phyloP scores from a whole-genome alignment of 192 early-diverging fungal genomes.

The Gonapodya sp. region DNA sequence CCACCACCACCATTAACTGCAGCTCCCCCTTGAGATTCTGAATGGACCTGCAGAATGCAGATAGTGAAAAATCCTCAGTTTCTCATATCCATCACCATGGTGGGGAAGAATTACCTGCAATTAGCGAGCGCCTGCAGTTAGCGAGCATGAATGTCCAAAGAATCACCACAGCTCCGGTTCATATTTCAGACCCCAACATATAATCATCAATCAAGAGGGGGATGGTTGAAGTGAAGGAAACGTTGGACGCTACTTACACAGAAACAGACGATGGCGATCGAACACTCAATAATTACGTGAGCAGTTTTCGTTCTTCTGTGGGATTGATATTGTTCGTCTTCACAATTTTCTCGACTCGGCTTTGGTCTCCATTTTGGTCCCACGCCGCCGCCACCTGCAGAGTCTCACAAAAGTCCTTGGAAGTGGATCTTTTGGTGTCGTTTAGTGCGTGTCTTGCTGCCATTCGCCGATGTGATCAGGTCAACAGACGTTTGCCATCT shows the following conservation, averaged over 20 bases:
- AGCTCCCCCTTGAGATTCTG: no score
- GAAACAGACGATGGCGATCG: slow-evolving; percentile 63
- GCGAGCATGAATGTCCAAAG: no score
- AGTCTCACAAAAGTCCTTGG: slow-evolving; percentile 57
- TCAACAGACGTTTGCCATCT: background rate
- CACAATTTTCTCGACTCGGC: background rate
- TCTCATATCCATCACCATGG: no score
- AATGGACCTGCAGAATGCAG: no score
- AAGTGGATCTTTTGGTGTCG: slow-evolving; percentile 80
- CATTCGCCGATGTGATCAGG: background rate
- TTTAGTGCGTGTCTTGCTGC: slow-evolving; percentile 25
- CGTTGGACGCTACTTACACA: slow-evolving; percentile 51
- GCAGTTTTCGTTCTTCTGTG: slow-evolving; percentile 20
- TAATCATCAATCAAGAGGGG: background rate
- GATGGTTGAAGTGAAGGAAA: slow-evolving; percentile 24
- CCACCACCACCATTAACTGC: no score
- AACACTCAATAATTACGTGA: slow-evolving; percentile 72
- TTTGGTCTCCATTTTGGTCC: background rate
- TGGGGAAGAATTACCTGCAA: no score
- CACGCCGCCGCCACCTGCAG: background rate
- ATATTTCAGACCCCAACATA: no score
- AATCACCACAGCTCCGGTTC: no score
- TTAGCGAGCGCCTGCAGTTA: no score
- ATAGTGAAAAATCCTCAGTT: no score
- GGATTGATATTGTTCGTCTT: background rate